Evolutionary conservation across 179 eudicot genomes (phyloP), one percentile per base, ranked within the genome.

Genomic region (Patellifolia procumbens): DNA sequence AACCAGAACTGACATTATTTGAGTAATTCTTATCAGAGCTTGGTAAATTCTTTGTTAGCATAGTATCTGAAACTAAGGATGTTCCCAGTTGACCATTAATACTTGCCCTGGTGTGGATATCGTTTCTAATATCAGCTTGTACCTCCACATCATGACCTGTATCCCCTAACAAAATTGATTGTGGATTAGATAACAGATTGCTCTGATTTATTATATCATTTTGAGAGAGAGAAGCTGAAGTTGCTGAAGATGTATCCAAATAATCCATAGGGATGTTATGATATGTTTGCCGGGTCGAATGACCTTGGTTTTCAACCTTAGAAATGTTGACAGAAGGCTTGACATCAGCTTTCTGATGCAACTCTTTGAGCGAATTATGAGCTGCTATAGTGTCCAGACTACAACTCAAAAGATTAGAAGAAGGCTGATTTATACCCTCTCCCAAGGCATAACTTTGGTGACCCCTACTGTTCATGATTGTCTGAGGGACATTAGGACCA

Each of bases 231-330:
- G 89, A 81, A 73, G 76, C 91, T 51, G 99, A 95, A 68, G 97
- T 93, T 59, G 91, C 96, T 0, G 99, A 93, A 53, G 97, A 91
- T 63, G 98, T 85, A 76, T 95, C 99, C 89, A 95, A 79, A 79
- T 91, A 93, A 84, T 95, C 99, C 76, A 88, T 71, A 52, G 85
- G 77, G 73, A 78, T 76, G 77, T 74, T 91, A 37, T 83, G 85
- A 79, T 84, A 86, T 53, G 80, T 51, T 64, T 88, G 92, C 52
- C 86, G 91, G 51, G 84, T 77, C 34, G 81, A 75, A 78, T 84
- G 79, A 26, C 88, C 92, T 79, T 83, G 97, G 82, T 75, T 87
- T 73, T 86, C 96, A 83, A 79, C 80, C 74, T 87, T 91, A 58
- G 88, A 77, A 34, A 86, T 63, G 70, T 86, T 85, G 76, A 91